phyloP scores from a whole-genome alignment of 2,329 filamentous ascomycete species.

The Colletotrichum acutatum region DNA sequence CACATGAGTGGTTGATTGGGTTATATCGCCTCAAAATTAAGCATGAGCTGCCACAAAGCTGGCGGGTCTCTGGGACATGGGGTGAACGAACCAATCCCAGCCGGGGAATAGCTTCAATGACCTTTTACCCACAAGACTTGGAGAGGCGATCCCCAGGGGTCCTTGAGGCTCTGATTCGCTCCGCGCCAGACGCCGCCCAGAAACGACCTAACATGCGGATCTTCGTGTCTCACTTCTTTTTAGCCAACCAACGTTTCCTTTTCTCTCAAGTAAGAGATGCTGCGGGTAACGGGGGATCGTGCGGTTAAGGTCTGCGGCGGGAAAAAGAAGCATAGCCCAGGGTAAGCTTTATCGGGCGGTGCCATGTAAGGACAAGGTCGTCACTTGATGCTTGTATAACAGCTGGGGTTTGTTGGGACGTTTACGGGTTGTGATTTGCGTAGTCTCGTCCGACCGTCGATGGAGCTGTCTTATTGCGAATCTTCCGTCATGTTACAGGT shows the following conservation, averaged over 20 bases:
- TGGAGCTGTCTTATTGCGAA: background rate
- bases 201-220: conserved; percentile 23
- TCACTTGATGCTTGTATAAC: background rate
- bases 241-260: conserved; percentile 18
- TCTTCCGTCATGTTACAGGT: background rate
- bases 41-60: conserved; percentile 7
- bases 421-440: background rate
- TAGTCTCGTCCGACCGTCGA: background rate
- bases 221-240: conserved; percentile 26
- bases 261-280: background rate
- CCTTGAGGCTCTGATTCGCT: conserved; percentile 18
- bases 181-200: conserved; percentile 15
- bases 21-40: conserved; percentile 19
- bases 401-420: background rate
- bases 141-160: conserved; percentile 10
- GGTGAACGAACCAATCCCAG: conserved; percentile 16
- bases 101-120: background rate
- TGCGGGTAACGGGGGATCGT: background rate
- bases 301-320: background rate
- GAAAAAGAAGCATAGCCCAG: background rate
- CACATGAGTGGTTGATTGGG: background rate
- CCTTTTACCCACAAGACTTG: background rate
- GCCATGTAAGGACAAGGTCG: background rate
- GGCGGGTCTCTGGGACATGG: background rate
- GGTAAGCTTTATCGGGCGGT: background rate